These are phyloP conservation scores for Rhizopogon salebrosus DNA, from an alignment of 768 basidiomycete species.

Conservation along the genomic window DNA sequence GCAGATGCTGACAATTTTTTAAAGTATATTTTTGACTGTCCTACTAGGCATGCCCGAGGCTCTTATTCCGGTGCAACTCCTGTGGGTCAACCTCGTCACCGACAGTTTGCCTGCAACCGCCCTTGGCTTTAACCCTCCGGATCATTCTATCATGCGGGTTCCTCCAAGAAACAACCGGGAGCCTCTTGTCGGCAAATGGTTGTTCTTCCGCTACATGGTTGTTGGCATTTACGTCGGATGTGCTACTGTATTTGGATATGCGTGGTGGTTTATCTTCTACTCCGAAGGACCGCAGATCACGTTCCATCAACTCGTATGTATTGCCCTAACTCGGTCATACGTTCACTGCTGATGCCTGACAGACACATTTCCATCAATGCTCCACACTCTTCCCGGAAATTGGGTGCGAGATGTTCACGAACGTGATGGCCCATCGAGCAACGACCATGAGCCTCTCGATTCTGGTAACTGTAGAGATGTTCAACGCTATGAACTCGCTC, in stretches of 20 bases:
- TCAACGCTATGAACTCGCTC: conserved; percentile 96
- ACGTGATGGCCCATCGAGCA: conserved; percentile 77
- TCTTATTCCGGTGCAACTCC: conserved; percentile 92
- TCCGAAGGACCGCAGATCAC: conserved; percentile 86
- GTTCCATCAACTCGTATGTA: conserved; percentile 84
- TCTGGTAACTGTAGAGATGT: conserved; percentile 94
- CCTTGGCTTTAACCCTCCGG: conserved; percentile 95
- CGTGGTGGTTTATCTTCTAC: conserved; percentile 99
- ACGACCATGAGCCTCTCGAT: conserved; percentile 97
- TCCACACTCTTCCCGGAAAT: conserved; percentile 77
- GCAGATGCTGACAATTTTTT: conserved; percentile 5
- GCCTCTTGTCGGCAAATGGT: conserved; percentile 86
- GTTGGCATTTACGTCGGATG: conserved; percentile 91
- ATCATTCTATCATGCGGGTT: conserved; percentile 94
- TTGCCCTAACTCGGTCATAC: neutral
- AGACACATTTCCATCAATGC: conserved; percentile 98
- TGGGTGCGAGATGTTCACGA: conserved; percentile 94
- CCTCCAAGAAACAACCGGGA: conserved; percentile 89
- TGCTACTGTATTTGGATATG: conserved; percentile 95
- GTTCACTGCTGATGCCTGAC: conserved; percentile 4
- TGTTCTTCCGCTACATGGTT: conserved; percentile 94
- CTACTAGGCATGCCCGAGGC: conserved; percentile 99
- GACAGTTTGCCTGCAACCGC: conserved; percentile 96
- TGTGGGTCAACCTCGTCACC: conserved; percentile 98
- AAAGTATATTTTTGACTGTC: conserved; percentile 92